Conservation (phyloP, 1,139 yeast genomes). For the Protomyces inouyei region DNA sequence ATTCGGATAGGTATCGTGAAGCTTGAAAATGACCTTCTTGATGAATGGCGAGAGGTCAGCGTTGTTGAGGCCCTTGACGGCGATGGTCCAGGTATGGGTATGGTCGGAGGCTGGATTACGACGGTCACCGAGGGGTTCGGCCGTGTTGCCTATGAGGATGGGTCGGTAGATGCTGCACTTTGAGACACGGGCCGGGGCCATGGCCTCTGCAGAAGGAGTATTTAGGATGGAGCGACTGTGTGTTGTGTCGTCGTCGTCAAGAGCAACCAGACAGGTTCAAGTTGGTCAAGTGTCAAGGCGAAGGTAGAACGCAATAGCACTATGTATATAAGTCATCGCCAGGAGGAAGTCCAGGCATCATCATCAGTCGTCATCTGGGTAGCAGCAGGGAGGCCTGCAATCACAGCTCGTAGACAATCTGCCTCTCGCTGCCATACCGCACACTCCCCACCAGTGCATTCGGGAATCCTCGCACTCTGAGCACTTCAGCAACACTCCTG, state of each 20-base stretch:
- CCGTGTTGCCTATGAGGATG: slow-evolving; percentile 27
- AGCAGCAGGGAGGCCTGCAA: neutral
- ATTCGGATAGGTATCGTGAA: slow-evolving; percentile 88
- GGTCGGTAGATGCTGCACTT: slow-evolving; percentile 26
- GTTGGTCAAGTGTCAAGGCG: too few relatives aligned
- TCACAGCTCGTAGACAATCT: neutral
- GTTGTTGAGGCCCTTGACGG: slow-evolving; percentile 75
- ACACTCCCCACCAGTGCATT: neutral
- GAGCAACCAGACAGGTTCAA: too few relatives aligned
- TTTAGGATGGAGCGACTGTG: too few relatives aligned
- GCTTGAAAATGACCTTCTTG: slow-evolving; percentile 85
- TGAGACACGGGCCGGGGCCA: slow-evolving; percentile 27
- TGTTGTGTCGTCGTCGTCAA: too few relatives aligned
- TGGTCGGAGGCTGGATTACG: slow-evolving; percentile 59
- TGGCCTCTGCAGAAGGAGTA: neutral
- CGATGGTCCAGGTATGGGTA: slow-evolving; percentile 94
- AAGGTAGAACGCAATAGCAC: too few relatives aligned
- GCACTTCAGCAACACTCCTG: slow-evolving; percentile 2
- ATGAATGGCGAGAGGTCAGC: slow-evolving; percentile 78
- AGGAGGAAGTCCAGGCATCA: too few relatives aligned
- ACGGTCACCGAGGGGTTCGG: slow-evolving; percentile 25
- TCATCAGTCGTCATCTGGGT: too few relatives aligned
- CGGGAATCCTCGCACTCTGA: neutral
- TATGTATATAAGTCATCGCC: too few relatives aligned
- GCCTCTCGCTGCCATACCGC: neutral